phyloP scores from a whole-genome alignment of 495 filamentous ascomycete genomes.

The Cercophora samala region DNA sequence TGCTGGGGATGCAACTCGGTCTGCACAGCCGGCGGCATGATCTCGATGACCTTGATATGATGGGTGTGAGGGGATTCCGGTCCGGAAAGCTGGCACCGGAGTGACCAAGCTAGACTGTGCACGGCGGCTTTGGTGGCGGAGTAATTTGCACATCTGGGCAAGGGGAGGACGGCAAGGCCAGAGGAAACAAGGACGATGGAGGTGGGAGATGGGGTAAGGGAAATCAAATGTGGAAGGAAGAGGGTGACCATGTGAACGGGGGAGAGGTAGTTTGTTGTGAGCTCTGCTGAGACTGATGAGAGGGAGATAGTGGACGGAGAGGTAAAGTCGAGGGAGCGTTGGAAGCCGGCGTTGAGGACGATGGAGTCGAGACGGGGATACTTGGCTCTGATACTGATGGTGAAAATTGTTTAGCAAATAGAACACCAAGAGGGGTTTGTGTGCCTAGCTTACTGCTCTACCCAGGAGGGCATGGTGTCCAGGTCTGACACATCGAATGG shows the following conservation, averaged over 20 bases:
- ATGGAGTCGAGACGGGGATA: slow-evolving; percentile 58
- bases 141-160: slow-evolving; percentile 52
- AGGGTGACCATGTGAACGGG: slow-evolving; percentile 57
- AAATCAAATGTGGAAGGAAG: slow-evolving; percentile 62
- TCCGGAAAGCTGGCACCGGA: slow-evolving; percentile 56
- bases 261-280: slow-evolving; percentile 66
- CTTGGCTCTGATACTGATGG: slow-evolving; percentile 52
- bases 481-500: slow-evolving; percentile 64
- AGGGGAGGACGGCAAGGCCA: slow-evolving; percentile 53
- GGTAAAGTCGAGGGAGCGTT: slow-evolving; percentile 58
- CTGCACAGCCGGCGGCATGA: slow-evolving; percentile 65
- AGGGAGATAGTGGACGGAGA: slow-evolving; percentile 58
- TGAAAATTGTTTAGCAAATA: too few relatives aligned
- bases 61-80: slow-evolving; percentile 11
- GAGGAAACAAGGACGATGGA: slow-evolving; percentile 51
- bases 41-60: slow-evolving; percentile 57
- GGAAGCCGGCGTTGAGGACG: slow-evolving; percentile 58
- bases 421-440: neutral
- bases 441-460: slow-evolving; percentile 40
- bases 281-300: slow-evolving; percentile 48
- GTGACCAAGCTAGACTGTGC: slow-evolving; percentile 52
- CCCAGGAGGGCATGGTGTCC: slow-evolving; percentile 56
- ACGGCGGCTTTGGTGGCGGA: slow-evolving; percentile 59
- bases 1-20: slow-evolving; percentile 58
- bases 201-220: slow-evolving; percentile 29